Conservation (phyloP, 805 yeast species). For the Cyberlindnera xylosilytica region DNA sequence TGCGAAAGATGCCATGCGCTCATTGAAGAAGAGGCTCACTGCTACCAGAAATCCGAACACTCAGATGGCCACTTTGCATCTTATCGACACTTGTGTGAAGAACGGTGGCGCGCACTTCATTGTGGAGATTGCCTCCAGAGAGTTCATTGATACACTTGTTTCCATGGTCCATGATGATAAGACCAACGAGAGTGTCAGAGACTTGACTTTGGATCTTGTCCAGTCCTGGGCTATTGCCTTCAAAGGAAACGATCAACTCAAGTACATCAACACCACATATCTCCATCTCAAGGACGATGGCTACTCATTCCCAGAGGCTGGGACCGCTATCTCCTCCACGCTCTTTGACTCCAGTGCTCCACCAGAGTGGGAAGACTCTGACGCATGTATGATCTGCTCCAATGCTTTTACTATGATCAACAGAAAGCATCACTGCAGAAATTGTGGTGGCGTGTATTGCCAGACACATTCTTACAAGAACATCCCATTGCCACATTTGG, state of each 20-base stretch:
- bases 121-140: constrained; percentile 73
- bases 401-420: constrained; percentile 74
- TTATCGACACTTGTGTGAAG: constrained; percentile 84
- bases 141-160: constrained; percentile 78
- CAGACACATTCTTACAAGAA: constrained; percentile 77
- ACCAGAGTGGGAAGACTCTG: constrained; percentile 97
- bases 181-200: constrained; percentile 52
- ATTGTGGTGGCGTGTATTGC: constrained; percentile 94
- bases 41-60: constrained; percentile 73
- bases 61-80: constrained; percentile 68
- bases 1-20: constrained; percentile 80
- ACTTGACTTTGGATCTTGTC: constrained; percentile 56
- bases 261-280: constrained; percentile 62
- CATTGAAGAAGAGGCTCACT: constrained; percentile 71
- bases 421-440: constrained; percentile 94
- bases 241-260: constrained; percentile 59
- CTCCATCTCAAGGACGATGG: constrained; percentile 59
- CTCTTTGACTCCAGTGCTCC: constrained; percentile 89
- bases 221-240: constrained; percentile 80
- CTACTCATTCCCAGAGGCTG: constrained; percentile 57
- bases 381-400: constrained; percentile 93
- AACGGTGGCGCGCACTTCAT: constrained; percentile 90
- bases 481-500: constrained; percentile 74
- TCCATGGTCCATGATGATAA: constrained; percentile 37
- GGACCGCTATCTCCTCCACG: constrained; percentile 36